Evolutionary conservation across 1,284 basidiomycete genomes (phyloP).

Genomic region (Tausonia pullulans): DNA sequence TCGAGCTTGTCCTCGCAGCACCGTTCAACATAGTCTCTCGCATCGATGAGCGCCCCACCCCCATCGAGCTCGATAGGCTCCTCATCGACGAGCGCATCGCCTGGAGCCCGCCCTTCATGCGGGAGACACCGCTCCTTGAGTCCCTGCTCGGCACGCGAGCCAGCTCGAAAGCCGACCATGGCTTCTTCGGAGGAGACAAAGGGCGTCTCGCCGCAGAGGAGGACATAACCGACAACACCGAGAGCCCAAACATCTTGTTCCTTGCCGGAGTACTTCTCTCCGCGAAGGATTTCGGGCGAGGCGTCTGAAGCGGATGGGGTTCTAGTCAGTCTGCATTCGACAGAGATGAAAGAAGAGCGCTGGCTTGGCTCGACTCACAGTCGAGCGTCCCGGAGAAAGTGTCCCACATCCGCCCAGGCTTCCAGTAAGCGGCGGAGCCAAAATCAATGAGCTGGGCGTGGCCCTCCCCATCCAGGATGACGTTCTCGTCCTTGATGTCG

Average conservation of each 20-base stretch:
- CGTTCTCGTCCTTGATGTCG: constrained; percentile 98
- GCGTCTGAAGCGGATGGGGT: constrained; percentile 43
- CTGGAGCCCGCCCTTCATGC: neutral
- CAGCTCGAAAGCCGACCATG: constrained; percentile 7
- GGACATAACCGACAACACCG: constrained; percentile 93
- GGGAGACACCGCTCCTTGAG: constrained; percentile 6
- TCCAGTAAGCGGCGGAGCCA: constrained; percentile 50
- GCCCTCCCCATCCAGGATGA: constrained; percentile 43
- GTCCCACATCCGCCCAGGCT: constrained; percentile 87
- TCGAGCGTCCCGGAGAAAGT: constrained; percentile 77
- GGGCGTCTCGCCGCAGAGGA: constrained; percentile 89
- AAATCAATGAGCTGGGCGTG: constrained; percentile 92
- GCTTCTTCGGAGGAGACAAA: constrained; percentile 38
- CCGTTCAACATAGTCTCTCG: constrained; percentile 10
- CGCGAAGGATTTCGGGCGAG: constrained; percentile 88
- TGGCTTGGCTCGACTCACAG: constrained; percentile 32
- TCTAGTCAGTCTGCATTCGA: too few relatives aligned
- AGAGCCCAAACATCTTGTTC: constrained; percentile 98
- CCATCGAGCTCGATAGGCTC: constrained; percentile 4
- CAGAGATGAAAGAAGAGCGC: neutral
- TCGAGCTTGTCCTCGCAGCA: constrained; percentile 6
- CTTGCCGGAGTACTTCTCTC: constrained; percentile 87
- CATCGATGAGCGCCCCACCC: constrained; percentile 6
- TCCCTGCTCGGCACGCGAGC: neutral
- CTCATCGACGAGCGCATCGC: neutral